Percentiles rank a stretch among this genome's conserved stretches.
Conservation (phyloP, 495 filamentous ascomycete genomes). For the Podospora pseudoanserina region DNA sequence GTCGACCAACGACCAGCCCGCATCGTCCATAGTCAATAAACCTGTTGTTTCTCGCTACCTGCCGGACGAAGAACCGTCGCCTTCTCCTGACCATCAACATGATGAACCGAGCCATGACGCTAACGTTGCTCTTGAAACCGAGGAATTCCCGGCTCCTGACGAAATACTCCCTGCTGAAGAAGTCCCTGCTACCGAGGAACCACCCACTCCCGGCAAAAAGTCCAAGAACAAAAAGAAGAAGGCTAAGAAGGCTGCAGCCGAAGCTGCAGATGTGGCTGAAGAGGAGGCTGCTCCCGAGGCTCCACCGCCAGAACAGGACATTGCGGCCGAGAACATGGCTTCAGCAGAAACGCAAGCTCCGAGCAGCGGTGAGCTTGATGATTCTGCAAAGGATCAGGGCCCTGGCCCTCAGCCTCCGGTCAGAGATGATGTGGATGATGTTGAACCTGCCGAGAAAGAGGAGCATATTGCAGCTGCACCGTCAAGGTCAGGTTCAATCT, state of each 20-base stretch:
- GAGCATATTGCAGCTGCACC: neutral
- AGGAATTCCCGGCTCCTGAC: neutral
- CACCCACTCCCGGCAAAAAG: constrained; percentile 25
- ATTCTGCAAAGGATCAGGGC: neutral
- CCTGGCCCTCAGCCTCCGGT: neutral
- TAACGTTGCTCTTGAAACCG: neutral
- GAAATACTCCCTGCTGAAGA: neutral
- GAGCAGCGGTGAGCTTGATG: neutral
- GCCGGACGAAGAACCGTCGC: neutral
- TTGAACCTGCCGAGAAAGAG: neutral
- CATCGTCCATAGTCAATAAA: constrained; percentile 2
- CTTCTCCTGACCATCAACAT: neutral
- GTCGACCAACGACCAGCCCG: constrained; percentile 1
- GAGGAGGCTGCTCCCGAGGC: neutral
- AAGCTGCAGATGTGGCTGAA: constrained; percentile 19
- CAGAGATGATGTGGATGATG: neutral
- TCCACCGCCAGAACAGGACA: neutral
- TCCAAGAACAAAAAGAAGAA: constrained; percentile 35
- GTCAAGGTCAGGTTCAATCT: neutral
- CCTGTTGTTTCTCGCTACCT: neutral
- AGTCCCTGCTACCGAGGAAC: constrained; percentile 13
- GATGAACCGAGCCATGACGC: neutral
- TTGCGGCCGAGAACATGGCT: neutral
- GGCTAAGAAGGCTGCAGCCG: constrained; percentile 20
- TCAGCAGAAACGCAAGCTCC: neutral